phyloP scores from a whole-genome alignment of 306 rosid species.

The Inga laurina region DNA sequence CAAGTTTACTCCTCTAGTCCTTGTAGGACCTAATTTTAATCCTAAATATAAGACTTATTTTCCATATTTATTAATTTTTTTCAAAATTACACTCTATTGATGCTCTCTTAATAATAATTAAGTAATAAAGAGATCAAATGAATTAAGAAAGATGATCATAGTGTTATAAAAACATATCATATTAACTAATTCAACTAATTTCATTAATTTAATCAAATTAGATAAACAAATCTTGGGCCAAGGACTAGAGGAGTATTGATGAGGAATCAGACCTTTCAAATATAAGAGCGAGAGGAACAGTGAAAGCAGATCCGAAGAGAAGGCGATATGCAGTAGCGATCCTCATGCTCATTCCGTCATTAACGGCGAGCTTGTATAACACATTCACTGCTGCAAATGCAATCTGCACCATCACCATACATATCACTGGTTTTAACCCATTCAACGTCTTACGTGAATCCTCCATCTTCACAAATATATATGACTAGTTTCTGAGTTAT shows the following conservation, averaged over 20 bases:
- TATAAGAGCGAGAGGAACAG: conserved; percentile 1
- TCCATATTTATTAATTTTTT: too few relatives aligned
- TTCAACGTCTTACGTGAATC: neutral
- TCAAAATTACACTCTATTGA: too few relatives aligned
- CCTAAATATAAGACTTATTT: too few relatives aligned
- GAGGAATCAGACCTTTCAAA: neutral
- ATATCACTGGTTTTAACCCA: neutral
- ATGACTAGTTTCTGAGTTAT: neutral
- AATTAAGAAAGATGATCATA: too few relatives aligned
- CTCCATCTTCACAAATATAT: neutral
- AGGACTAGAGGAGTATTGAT: too few relatives aligned
- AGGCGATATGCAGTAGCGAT: neutral
- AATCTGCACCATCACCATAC: neutral
- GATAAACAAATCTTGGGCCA: too few relatives aligned
- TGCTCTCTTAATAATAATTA: too few relatives aligned
- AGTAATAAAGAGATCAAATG: too few relatives aligned
- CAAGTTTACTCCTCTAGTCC: neutral
- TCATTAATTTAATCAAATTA: too few relatives aligned
- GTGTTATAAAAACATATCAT: too few relatives aligned
- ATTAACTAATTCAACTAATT: too few relatives aligned
- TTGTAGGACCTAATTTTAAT: too few relatives aligned
- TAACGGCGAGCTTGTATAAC: neutral
- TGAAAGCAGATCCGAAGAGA: neutral
- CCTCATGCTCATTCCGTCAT: conserved; percentile 14
- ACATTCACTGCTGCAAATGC: conserved; percentile 6